Evolutionary conservation across 2,329 filamentous ascomycete species (phyloP).

Genomic region (Verticillium dahliae): DNA sequence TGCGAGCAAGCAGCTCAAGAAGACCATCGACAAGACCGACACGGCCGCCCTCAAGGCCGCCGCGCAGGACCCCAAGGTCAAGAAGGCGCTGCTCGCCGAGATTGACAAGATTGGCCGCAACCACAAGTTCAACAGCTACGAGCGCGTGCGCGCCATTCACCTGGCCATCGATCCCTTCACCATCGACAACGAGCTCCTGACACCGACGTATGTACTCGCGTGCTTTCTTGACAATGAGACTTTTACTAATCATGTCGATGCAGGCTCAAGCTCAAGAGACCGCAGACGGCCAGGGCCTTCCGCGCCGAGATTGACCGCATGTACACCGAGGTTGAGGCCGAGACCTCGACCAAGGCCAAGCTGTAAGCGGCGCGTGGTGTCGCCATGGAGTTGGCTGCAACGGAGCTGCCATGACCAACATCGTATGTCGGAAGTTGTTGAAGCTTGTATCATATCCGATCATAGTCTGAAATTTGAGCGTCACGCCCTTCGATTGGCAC

Average conservation of each 20-base stretch:
- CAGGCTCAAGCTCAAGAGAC: constrained; percentile 55
- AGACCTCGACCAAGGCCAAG: constrained; percentile 33
- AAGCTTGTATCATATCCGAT: not conserved
- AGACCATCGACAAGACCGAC: constrained; percentile 58
- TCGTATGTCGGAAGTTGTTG: not conserved
- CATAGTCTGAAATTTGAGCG: not conserved
- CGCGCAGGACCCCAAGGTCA: constrained; percentile 62
- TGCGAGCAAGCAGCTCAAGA: constrained; percentile 69
- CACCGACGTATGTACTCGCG: constrained; percentile 65
- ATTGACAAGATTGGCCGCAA: constrained; percentile 72
- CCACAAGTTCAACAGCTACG: constrained; percentile 88
- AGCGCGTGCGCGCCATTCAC: constrained; percentile 68
- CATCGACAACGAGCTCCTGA: constrained; percentile 85
- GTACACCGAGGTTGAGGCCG: constrained; percentile 47
- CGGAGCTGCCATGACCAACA: not conserved
- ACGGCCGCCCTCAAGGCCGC: constrained; percentile 60
- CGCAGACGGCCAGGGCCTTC: constrained; percentile 47
- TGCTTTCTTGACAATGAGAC: no score
- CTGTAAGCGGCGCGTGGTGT: constrained; percentile 23
- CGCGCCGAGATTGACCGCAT: constrained; percentile 46
- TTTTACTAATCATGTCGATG: not conserved
- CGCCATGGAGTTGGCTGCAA: not conserved
- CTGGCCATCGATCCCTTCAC: constrained; percentile 85
- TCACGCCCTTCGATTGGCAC: not conserved
- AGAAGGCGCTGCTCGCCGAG: constrained; percentile 68